A percentile compares a stretch with the other conserved stretches of the same genome.
These are phyloP conservation scores for Nitzschia sp. DNA, from an alignment of 108 stramenopile species.

Conservation along the genomic window DNA sequence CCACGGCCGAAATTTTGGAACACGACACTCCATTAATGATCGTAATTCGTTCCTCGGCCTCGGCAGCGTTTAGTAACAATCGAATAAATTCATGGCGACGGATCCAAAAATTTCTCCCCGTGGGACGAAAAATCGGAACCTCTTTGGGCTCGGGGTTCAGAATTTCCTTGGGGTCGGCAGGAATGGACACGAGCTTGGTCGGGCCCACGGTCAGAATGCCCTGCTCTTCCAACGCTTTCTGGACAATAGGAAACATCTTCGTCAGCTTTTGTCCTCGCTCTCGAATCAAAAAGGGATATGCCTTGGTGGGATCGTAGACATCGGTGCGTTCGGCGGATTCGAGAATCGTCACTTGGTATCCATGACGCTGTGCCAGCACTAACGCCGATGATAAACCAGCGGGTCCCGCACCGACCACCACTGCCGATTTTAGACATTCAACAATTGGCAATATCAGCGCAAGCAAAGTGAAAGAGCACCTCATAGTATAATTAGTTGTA, in stretches of 20 bases:
- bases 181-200: slow-evolving; percentile 28
- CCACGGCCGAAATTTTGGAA: slow-evolving; percentile 12
- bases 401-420: slow-evolving; percentile 57
- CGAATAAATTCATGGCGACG: slow-evolving; percentile 49
- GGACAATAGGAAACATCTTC: slow-evolving; percentile 41
- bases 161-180: slow-evolving; percentile 39
- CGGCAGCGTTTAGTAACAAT: slow-evolving; percentile 36
- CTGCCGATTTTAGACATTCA: slow-evolving; percentile 17
- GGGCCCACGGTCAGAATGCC: slow-evolving; percentile 19
- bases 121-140: neutral
- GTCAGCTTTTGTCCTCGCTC: slow-evolving; percentile 51
- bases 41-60: slow-evolving; percentile 29
- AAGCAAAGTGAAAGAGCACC: no score
- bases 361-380: slow-evolving; percentile 41
- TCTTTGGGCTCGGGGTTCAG: slow-evolving; percentile 13
- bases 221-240: slow-evolving; percentile 27
- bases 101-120: slow-evolving; percentile 39
- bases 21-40: slow-evolving; percentile 36
- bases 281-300: slow-evolving; percentile 54
- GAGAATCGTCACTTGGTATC: slow-evolving; percentile 42
- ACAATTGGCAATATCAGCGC: no score
- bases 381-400: slow-evolving; percentile 49
- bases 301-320: slow-evolving; percentile 52
- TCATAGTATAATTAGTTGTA: no score
- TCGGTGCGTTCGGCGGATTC: slow-evolving; percentile 24